Evolutionary conservation across 169 alveolate genomes (phyloP), one percentile per base, ranked within the genome.

Genomic region (Plasmodium relictum): DNA sequence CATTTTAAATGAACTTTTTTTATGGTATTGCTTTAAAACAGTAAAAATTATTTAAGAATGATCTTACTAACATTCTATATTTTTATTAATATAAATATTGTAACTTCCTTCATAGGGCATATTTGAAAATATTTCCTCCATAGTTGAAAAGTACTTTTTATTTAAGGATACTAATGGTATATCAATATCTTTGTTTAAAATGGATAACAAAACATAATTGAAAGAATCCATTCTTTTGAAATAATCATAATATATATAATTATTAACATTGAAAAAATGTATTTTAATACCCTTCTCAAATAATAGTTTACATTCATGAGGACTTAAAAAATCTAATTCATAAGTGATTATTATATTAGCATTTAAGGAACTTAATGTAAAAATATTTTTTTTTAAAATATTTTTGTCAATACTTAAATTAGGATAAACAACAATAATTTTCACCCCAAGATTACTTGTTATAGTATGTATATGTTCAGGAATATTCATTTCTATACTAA

Each of bases 341-440:
- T 50, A 14, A 20, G 74, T 78, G 58, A 66, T 63, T 63, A 78
- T 42, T 78, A 78, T 24, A 18, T 58, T 62, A 20, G 80, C 69
- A 50, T 78, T 78, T 63, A 78, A 78, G 22, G 89, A 68, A 41
- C 89, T 78, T 63, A 78, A 41, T 42, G 89, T 78, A 44, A 78
- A 78, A 20, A 78, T 65, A 26, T 41, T 63, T 65, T 58, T 78
- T 56, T 78, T 78, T 65, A 78, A 52, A 45, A 65, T 37, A 56
- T 56, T 78, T 14, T 12, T 65, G 56, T 78, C 63, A 50, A 42
- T 78, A 56, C 48, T 62, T 66, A 56, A 42, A 56, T 78, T 66
- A 8, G 89, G 89, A 52, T 63, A 78, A 41, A 78, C 70, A 39
- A 78, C 6, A 70, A 78, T 78, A 41, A 65, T 63, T 78, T 78